Conservation (phyloP, 1,284 basidiomycete species). For the Anthracocystis setariae region DNA sequence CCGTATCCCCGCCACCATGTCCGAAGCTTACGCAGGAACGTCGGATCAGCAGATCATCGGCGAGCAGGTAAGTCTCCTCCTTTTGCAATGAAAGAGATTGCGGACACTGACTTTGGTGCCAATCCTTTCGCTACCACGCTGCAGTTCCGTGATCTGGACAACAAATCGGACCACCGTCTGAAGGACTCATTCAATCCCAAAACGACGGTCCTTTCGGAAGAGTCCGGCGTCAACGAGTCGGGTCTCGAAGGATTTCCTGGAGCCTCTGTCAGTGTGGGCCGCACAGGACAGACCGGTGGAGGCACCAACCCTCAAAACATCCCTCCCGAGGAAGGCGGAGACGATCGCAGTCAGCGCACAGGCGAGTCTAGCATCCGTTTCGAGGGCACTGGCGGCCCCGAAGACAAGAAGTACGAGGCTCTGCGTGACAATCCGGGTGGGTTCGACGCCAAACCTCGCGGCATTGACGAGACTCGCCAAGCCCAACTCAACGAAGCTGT, state of each 20-base stretch:
- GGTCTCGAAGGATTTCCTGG: slow-evolving; percentile 52
- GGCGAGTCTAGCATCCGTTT: slow-evolving; percentile 56
- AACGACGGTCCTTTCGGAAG: slow-evolving; percentile 50
- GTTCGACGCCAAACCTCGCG: slow-evolving; percentile 42
- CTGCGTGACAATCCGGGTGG: slow-evolving; percentile 51
- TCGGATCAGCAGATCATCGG: slow-evolving; percentile 59
- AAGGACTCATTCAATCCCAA: slow-evolving; percentile 51
- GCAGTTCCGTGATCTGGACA: slow-evolving; percentile 41
- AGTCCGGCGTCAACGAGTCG: slow-evolving; percentile 56
- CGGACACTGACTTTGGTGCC: too few species aligned
- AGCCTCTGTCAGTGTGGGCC: slow-evolving; percentile 45
- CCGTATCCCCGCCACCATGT: slow-evolving; percentile 34
- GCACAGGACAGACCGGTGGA: slow-evolving; percentile 55
- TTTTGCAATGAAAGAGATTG: too few species aligned
- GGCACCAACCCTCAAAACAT: slow-evolving; percentile 58
- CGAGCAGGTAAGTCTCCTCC: slow-evolving; percentile 40
- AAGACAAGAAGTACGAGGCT: slow-evolving; percentile 55
- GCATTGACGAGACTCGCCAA: slow-evolving; percentile 47
- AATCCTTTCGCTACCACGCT: too few species aligned
- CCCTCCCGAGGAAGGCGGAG: slow-evolving; percentile 56
- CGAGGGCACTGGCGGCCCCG: slow-evolving; percentile 53
- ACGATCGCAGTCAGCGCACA: slow-evolving; percentile 40
- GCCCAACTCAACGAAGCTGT: slow-evolving; percentile 47
- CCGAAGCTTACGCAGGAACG: slow-evolving; percentile 58
- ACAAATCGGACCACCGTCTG: slow-evolving; percentile 49